Evolutionary conservation across 306 rosid species (phyloP), one percentile per base, ranked within the genome.

Genomic region (Argentina anserina): DNA sequence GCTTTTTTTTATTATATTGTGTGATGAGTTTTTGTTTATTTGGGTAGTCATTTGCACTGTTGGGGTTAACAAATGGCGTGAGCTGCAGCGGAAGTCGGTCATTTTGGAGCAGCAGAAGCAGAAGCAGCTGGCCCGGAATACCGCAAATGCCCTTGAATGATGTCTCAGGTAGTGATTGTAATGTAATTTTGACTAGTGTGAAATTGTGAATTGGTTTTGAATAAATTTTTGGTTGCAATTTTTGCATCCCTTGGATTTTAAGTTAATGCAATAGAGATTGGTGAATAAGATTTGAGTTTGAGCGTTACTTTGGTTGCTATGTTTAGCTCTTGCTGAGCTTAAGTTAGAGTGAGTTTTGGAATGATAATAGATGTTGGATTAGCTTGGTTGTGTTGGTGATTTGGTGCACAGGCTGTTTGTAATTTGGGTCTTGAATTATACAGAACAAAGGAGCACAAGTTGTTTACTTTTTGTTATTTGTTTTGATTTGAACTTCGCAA

Each of bases 1-100:
- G 6, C 5, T 31, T 17, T 20, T 4, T 23, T 70, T 17, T 20
- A 7, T 23, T 70, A 17, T 2, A 49, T 41, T 13, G 33, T 26
- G 81, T 71, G 80, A 37, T 18, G 28, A 50, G 1, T 6, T 33
- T 29, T 47, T 2, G 5, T 36, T 20, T 29, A 6, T 23, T 70
- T 2, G 6, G 25, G 66, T 26, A 90, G 94, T 90, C 72, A 53
- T 86, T 11, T 83, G 85, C 79, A 77, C 81, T 18, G 37, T 76
- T 21, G 86, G 78, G 47, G 82, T 87, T 53, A 90, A 85, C 83
- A 88, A 87, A 64, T 81, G 80, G 82, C 89, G 83, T 25, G 90
- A 87, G 33, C 74, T 67, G 23, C 90, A 90, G 84, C 80, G 80
- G 7, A 88, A 83, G 67, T 67, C 87, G 6, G 7, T 79, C 37